phyloP scores from a whole-genome alignment of 495 filamentous ascomycete species.

The Copromyces sp. region DNA sequence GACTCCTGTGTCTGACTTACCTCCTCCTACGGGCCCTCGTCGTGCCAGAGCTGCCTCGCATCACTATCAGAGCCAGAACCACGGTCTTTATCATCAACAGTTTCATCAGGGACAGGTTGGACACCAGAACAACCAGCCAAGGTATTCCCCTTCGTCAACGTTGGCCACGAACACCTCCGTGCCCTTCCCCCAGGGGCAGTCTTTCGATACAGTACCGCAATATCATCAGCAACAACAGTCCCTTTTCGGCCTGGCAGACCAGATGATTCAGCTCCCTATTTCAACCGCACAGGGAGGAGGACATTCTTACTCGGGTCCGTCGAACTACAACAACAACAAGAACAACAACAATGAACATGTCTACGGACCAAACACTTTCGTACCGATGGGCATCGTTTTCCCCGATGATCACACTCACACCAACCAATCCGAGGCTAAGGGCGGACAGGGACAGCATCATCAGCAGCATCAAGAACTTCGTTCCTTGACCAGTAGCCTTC shows the following conservation, averaged over 20 bases:
- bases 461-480: neutral
- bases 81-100: neutral
- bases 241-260: neutral
- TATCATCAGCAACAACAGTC: neutral
- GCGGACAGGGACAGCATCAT: neutral
- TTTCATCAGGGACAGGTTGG: neutral
- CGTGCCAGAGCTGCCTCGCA: neutral
- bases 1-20: neutral
- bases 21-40: conserved; percentile 5
- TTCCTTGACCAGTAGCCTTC: neutral
- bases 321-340: neutral
- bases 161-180: neutral
- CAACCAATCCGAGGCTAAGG: neutral
- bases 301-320: neutral
- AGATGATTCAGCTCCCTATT: neutral
- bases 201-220: neutral
- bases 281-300: neutral
- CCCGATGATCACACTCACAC: neutral
- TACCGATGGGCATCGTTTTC: neutral
- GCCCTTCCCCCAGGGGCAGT: neutral
- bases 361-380: neutral
- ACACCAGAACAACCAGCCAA: neutral
- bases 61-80: neutral
- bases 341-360: neutral
- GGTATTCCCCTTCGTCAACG: neutral